Evolutionary conservation across 2,329 filamentous ascomycete genomes (phyloP), one percentile per base, ranked within the genome.

Genomic region (Calonectria montana): DNA sequence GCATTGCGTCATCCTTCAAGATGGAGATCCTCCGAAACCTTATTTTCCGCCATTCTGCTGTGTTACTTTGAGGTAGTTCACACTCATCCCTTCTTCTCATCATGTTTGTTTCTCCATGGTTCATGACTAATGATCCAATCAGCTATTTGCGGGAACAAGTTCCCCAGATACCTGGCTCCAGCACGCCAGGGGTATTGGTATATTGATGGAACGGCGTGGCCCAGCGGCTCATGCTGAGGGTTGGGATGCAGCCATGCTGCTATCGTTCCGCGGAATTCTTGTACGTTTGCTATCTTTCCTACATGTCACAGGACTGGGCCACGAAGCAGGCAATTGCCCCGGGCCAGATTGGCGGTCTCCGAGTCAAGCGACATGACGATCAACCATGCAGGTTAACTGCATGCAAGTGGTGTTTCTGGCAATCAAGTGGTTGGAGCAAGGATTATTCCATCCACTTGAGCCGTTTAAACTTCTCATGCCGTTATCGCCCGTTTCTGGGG

Each of bases 111-210:
- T 31, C 62, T 27, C 47, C 29, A 29, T 37, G 48, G 53, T 39
- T 70, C 55, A 67, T 57, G 65, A 63, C 74, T 77, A 55, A 77
- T 73, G 12, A 10, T 41, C 45, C 27, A 64, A 65, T 37, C 57
- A 85, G 84, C 76, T 85, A n/a, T 86, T 86, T 75, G 84, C 84
- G 5, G 84, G 84, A n/a, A 86, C 84, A 8, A 76, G 73, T 27
- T 75, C 80, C 37, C 70, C 83, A 5, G 75, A 80, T 39, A 83
- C 81, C 43, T 86, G 84, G 84, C 78, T 84, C 71, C 80, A 82
- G 63, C 84, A 86, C 72, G 83, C 84, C 13, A 79, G 77, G 37
- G 84, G 84, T 25, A 82, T 85, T 57, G 79, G 81, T 8, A 77
- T 76, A n/a, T 74, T 86, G 59, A 82, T 86, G 70, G 80, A 84